These are phyloP conservation scores for Smallanthus sonchifolius DNA, from an alignment of 129 eudicot species.

Conservation along the genomic window DNA sequence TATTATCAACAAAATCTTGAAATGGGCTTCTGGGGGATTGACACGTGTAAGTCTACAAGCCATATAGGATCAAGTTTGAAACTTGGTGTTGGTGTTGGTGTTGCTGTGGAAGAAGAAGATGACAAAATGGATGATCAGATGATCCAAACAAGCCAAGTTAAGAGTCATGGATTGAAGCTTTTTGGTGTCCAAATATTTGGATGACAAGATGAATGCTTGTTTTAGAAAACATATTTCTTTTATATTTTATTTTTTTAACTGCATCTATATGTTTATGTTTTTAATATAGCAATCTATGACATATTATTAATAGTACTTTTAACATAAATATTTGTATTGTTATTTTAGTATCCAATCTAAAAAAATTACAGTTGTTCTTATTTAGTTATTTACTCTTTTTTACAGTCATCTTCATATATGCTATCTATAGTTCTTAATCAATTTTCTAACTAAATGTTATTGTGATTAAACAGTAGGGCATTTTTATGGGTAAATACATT, in stretches of 20 bases:
- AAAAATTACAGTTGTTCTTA: too few species aligned
- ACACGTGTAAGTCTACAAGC: conserved; percentile 28
- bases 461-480: too few species aligned
- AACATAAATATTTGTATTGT: too few species aligned
- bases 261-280: not conserved
- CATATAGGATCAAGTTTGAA: conserved; percentile 9
- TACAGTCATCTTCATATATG: too few species aligned
- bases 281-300: not conserved
- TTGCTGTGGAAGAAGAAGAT: not conserved
- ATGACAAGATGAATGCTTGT: not conserved
- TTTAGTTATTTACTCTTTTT: too few species aligned
- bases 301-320: not conserved
- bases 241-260: not conserved
- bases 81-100: conserved; percentile 6
- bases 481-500: too few species aligned
- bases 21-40: conserved; percentile 37
- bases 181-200: conserved; percentile 54
- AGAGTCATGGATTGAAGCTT: conserved; percentile 45
- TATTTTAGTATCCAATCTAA: conserved; percentile 33
- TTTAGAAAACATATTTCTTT: not conserved
- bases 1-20: conserved; percentile 29
- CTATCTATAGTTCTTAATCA: too few species aligned
- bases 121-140: conserved; percentile 17
- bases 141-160: conserved; percentile 7
- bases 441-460: too few species aligned